Percentiles rank a stretch among this genome's conserved stretches.
phyloP scores from a whole-genome alignment of 2,329 filamentous ascomycete species.

The Berkeleyomyces rouxiae region DNA sequence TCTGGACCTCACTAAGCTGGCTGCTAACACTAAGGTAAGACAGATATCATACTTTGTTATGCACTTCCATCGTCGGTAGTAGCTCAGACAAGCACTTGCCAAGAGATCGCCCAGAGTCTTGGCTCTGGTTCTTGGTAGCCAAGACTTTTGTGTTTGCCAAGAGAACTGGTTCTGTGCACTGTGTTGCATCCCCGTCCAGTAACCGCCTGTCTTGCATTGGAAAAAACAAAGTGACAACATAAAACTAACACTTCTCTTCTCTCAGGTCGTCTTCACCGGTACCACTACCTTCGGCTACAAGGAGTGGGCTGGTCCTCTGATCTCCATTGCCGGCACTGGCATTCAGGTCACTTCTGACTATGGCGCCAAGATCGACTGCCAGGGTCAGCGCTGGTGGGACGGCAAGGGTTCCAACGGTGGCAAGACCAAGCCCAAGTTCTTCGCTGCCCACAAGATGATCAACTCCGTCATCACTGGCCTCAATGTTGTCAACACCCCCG shows the following conservation, averaged over 20 bases:
- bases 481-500: constrained; percentile 26
- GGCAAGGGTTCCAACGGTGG: constrained; percentile 41
- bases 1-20: constrained; percentile 39
- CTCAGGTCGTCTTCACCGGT: constrained; percentile 41
- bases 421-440: constrained; percentile 46
- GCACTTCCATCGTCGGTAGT: neutral
- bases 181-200: too few relatives aligned
- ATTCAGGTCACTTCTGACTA: constrained; percentile 36
- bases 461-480: constrained; percentile 24
- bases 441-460: constrained; percentile 28
- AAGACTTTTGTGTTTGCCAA: constrained; percentile 15
- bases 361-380: constrained; percentile 36
- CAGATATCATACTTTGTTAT: neutral
- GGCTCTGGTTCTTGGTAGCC: neutral
- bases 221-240: neutral
- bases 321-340: constrained; percentile 40
- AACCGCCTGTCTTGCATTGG: too few relatives aligned
- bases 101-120: neutral
- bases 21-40: constrained; percentile 26
- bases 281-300: constrained; percentile 51
- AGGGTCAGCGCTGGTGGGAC: constrained; percentile 45
- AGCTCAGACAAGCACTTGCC: neutral
- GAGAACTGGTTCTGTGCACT: too few relatives aligned
- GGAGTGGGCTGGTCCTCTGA: constrained; percentile 47
- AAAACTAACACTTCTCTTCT: constrained; percentile 16